Base-by-base conservation (phyloP, 78 protist genomes). In the Cyanophora paradoxa region DNA sequence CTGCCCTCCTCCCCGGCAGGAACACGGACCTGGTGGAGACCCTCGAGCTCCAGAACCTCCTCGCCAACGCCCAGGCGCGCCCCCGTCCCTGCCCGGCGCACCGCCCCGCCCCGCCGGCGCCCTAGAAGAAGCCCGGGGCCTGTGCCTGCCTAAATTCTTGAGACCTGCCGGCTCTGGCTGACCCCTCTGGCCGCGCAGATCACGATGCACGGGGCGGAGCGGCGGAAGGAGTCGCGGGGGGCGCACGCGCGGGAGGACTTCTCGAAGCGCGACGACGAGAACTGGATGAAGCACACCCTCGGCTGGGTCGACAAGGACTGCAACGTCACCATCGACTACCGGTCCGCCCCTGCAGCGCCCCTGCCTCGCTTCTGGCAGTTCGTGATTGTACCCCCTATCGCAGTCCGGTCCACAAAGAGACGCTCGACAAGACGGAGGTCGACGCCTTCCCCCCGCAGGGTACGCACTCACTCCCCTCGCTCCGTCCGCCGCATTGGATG, bases 211-310 rank as follows among this genome's bases (percentile, higher is more conserved):
- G 36, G 86, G 3, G 99, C 98, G 31, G 87, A 86, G 81, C 88
- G 86, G n/a, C 90, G 99, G 52, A 92, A 86, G 77, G 99, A 97
- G 86, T 66, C 85, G 31, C 97, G 99, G 34, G 99, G 99, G 22
- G 98, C 98, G 17, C 99, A 97, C 69, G 96, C 99, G 13, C 88
- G 99, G 40, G 99, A 97, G 59, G 99, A 97, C 83, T 97, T 58
- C 90, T 59, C 80, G 19, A 79, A 46, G 40, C 79, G 88, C 34
- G 93, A 93, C 71, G 96, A 93, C 76, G 82, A 19, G 24, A 79
- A 94, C 63, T 96, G 99, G 99, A 82, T 93, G 93, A 94, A 94
- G 88, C 99, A 93, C 83, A 84, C 99, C 8, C 73, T 93, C 41
- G 76, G 93, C 30, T 91, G 80, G 78, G 69, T 89, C 52, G 86